Evolutionary conservation across 2,329 filamentous ascomycete genomes (phyloP).

Genomic region (Penicillium hesseltinei): DNA sequence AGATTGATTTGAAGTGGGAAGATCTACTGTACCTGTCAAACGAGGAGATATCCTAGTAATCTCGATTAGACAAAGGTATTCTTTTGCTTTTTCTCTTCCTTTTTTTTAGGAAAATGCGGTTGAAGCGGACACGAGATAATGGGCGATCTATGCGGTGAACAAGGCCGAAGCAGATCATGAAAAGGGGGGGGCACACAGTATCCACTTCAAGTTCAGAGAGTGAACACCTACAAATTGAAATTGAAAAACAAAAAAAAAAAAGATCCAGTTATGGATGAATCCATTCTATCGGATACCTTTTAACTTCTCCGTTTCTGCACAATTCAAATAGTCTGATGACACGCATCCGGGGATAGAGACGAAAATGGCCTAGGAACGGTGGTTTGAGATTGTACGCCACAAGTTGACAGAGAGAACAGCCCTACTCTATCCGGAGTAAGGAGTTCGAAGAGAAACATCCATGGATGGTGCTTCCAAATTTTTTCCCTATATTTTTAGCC

Average conservation of each 20-base stretch:
- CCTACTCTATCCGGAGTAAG: not conserved
- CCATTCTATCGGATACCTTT: not conserved
- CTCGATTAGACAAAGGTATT: not conserved
- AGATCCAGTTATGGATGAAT: not conserved
- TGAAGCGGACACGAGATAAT: conserved; percentile 25
- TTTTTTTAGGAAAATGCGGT: conserved; percentile 8
- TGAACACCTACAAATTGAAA: not conserved
- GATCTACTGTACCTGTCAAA: not conserved
- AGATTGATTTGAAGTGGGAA: not conserved
- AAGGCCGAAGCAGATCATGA: not conserved
- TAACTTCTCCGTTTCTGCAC: conserved; percentile 4
- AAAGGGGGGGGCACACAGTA: conserved; percentile 3
- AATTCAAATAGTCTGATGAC: conserved; percentile 17
- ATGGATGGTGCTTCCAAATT: not conserved
- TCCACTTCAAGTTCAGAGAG: not conserved
- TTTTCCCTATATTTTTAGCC: not conserved
- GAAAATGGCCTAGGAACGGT: conserved; percentile 11
- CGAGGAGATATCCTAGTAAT: not conserved
- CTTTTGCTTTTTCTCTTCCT: not conserved
- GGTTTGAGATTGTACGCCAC: conserved; percentile 21
- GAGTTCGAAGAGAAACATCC: not conserved
- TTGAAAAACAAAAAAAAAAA: conserved; percentile 1
- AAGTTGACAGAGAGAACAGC: not conserved
- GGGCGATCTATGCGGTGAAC: conserved; percentile 4
- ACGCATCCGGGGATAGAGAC: conserved; percentile 17